Evolutionary conservation across 2,329 filamentous ascomycete species (phyloP).

Genomic region (Aspergillus neoniger): DNA sequence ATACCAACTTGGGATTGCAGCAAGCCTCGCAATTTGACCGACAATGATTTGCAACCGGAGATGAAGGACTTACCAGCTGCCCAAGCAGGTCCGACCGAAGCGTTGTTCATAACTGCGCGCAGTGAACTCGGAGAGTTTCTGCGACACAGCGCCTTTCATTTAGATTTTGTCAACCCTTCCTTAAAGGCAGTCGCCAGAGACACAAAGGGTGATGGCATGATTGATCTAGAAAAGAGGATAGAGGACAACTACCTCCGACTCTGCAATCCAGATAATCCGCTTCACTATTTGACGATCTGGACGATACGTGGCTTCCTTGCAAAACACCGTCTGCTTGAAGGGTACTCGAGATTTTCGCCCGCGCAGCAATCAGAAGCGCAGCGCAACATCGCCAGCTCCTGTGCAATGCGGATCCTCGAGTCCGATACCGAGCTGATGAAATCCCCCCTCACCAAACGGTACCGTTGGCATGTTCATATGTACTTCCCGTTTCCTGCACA

Average conservation of each 20-base stretch:
- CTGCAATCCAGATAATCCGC: slow-evolving; percentile 44
- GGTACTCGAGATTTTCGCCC: slow-evolving; percentile 40
- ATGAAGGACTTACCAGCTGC: slow-evolving; percentile 39
- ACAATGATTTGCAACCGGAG: slow-evolving; percentile 42
- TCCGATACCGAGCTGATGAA: slow-evolving; percentile 50
- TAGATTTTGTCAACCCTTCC: slow-evolving; percentile 50
- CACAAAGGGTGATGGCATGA: slow-evolving; percentile 29
- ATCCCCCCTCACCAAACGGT: slow-evolving; percentile 46
- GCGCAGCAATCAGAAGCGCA: slow-evolving; percentile 30
- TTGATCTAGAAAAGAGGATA: slow-evolving; percentile 42
- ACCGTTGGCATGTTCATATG: slow-evolving; percentile 45
- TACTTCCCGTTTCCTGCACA: slow-evolving; percentile 56
- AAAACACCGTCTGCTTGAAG: slow-evolving; percentile 53
- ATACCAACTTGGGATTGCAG: slow-evolving; percentile 49
- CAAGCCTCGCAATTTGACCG: slow-evolving; percentile 46
- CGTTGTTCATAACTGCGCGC: slow-evolving; percentile 47
- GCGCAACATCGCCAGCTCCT: slow-evolving; percentile 32
- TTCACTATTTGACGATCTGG: slow-evolving; percentile 54
- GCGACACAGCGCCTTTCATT: slow-evolving; percentile 43
- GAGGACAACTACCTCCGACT: slow-evolving; percentile 51
- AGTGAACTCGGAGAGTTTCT: slow-evolving; percentile 46
- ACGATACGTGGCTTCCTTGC: slow-evolving; percentile 49
- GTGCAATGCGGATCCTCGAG: slow-evolving; percentile 45
- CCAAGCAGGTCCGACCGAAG: slow-evolving; percentile 41
- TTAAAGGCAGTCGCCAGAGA: slow-evolving; percentile 32